Conservation (phyloP, 768 basidiomycete genomes). For the Lentinula boryana region DNA sequence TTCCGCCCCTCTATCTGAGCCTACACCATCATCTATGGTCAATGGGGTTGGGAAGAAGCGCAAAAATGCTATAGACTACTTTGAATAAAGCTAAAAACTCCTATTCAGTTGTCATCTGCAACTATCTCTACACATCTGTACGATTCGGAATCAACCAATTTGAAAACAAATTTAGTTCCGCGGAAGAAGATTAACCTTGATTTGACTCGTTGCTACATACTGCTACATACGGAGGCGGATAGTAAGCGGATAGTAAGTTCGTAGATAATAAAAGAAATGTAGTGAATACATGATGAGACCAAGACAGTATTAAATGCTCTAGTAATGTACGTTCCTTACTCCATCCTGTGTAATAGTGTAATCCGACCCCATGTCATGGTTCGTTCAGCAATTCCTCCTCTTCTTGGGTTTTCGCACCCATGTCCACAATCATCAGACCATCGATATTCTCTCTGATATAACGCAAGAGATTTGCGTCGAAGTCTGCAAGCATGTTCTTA, state of each 20-base stretch:
- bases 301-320: background rate
- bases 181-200: background rate
- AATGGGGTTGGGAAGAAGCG: constrained; percentile 51
- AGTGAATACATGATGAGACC: background rate
- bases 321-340: background rate
- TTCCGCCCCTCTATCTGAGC: constrained; percentile 8
- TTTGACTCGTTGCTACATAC: background rate
- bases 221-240: background rate
- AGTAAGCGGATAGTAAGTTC: background rate
- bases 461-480: background rate
- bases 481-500: constrained; percentile 9
- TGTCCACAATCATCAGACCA: constrained; percentile 16
- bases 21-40: constrained; percentile 17
- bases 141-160: background rate
- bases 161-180: background rate
- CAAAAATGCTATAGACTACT: constrained; percentile 38
- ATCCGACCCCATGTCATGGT: background rate
- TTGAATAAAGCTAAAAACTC: background rate
- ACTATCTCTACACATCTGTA: background rate
- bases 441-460: constrained; percentile 4
- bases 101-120: background rate
- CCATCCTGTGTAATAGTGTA: background rate
- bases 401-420: constrained; percentile 39
- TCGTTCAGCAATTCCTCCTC: constrained; percentile 28
- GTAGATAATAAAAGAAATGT: background rate